Evolutionary conservation across 768 basidiomycete species (phyloP), one percentile per base, ranked within the genome.

Genomic region (Inosperma sp.): DNA sequence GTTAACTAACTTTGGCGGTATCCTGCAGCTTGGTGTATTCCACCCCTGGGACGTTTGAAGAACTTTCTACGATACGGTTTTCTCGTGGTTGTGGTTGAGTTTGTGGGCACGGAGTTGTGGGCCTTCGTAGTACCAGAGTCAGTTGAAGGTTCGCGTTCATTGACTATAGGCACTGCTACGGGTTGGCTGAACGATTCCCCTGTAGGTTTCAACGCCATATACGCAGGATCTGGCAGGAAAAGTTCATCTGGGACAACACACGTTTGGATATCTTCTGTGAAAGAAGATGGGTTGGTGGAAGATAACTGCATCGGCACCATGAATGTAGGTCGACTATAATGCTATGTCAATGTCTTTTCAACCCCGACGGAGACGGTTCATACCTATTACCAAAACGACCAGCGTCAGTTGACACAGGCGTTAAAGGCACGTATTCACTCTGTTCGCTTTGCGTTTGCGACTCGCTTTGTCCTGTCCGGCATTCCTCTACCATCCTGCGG

Each of bases 201-300:
- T n/a, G n/a, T n/a, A n/a, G n/a, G n/a, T n/a, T n/a, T n/a, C n/a
- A n/a, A n/a, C n/a, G n/a, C n/a, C n/a, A n/a, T n/a, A n/a, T n/a
- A n/a, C n/a, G n/a, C n/a, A n/a, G n/a, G n/a, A n/a, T n/a, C n/a
- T n/a, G n/a, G n/a, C n/a, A n/a, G 50, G 56, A 67, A 66, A 27
- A 68, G 54, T 42, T 68, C 65, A 27, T 68, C 67, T 6, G 65
- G 65, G 7, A 67, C 54, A 35, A 59, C 49, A 43, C 62, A 64
- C 1, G 67, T 68, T 51, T 67, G 67, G 16, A 65, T 53, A 39
- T 65, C 58, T 54, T 67, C 65, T 34, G 51, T n/a, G n/a, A 41
- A 41, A 22, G 21, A 36, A 13, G 39, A 17, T 22, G 13, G 26
- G 7, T 41, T 46, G 34, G 30, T 33, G 29, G 34, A 30, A 42